Conservation (phyloP, 306 rosid genomes). For the Ammopiptanthus mongolicus region DNA sequence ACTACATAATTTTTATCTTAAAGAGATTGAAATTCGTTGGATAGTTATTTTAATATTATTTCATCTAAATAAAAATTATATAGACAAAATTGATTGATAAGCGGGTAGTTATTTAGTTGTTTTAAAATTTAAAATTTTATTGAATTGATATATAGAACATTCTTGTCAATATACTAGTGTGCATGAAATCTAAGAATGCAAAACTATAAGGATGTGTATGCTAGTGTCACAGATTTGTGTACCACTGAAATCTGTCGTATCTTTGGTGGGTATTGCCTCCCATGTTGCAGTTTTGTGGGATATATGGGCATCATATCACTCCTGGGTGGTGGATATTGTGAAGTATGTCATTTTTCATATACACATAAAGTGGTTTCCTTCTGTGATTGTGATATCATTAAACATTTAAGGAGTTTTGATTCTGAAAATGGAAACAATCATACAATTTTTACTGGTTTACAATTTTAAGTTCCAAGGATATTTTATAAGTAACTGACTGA, state of each 20-base stretch:
- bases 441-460: neutral
- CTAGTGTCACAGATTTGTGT: neutral
- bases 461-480: constrained; percentile 26
- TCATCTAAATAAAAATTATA: neutral
- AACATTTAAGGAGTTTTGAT: neutral
- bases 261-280: constrained; percentile 2
- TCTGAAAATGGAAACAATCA: neutral
- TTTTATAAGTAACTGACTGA: neutral
- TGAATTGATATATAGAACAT: neutral
- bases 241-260: neutral
- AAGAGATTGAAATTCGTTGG: neutral
- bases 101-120: neutral
- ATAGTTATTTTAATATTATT: neutral
- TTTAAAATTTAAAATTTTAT: neutral
- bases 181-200: neutral
- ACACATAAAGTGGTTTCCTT: constrained; percentile 9
- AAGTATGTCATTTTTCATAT: neutral
- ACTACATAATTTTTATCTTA: neutral
- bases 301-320: neutral
- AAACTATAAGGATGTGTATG: neutral
- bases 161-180: no score
- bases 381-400: neutral
- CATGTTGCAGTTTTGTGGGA: neutral
- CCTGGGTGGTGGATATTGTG: neutral
- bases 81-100: neutral